These are phyloP conservation scores for Austroboletus novae-zelandiae DNA, from an alignment of 1,284 basidiomycete species.

Conservation along the genomic window DNA sequence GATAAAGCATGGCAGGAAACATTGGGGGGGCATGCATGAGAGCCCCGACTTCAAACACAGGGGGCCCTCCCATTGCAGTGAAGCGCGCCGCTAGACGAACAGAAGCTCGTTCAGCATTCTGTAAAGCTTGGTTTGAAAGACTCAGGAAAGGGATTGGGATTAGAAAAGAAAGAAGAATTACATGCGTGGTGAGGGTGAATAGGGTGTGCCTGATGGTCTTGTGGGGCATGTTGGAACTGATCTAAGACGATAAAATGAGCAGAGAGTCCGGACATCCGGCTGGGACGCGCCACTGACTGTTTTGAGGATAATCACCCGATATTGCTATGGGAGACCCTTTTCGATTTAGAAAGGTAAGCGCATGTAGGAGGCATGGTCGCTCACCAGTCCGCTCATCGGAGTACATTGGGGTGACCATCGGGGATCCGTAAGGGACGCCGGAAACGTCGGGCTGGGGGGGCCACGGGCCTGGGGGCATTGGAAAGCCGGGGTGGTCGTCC, in stretches of 20 bases:
- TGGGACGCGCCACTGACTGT: slow-evolving; percentile 27
- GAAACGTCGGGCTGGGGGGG: slow-evolving; percentile 28
- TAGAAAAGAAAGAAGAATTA: slow-evolving; percentile 27
- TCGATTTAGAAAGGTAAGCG: slow-evolving; percentile 14
- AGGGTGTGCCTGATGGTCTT: slow-evolving; percentile 33
- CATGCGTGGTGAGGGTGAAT: slow-evolving; percentile 32
- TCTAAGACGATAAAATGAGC: slow-evolving; percentile 25
- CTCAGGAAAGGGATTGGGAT: slow-evolving; percentile 20
- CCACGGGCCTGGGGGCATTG: slow-evolving; percentile 26
- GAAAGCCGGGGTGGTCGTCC: slow-evolving; percentile 30
- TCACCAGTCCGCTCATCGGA: slow-evolving; percentile 46
- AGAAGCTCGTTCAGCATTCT: slow-evolving; percentile 51
- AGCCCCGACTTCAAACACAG: slow-evolving; percentile 33
- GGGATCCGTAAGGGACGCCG: slow-evolving; percentile 35
- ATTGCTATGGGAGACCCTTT: slow-evolving; percentile 26
- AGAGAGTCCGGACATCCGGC: neutral
- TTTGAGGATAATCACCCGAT: slow-evolving; percentile 29
- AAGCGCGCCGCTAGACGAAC: slow-evolving; percentile 55
- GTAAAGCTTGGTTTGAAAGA: slow-evolving; percentile 39
- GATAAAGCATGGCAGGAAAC: slow-evolving; percentile 32
- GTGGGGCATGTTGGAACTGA: slow-evolving; percentile 27
- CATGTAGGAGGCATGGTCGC: slow-evolving; percentile 14
- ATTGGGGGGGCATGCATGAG: slow-evolving; percentile 34
- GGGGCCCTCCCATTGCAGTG: slow-evolving; percentile 34
- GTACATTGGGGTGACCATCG: slow-evolving; percentile 41